phyloP scores from a whole-genome alignment of 306 rosid species.

The Citrullus mucosospermus region DNA sequence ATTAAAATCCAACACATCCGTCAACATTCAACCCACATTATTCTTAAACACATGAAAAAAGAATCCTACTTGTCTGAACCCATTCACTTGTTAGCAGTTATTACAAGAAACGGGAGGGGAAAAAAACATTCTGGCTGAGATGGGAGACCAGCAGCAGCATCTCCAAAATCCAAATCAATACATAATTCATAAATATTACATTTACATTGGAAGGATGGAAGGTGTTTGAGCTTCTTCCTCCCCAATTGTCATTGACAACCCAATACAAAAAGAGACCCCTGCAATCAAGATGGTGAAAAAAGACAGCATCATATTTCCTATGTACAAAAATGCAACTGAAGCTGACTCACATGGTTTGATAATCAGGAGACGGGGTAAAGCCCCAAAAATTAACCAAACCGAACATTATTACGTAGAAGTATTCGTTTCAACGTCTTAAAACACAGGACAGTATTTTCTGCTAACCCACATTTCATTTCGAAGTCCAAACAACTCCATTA shows the following conservation, averaged over 20 bases:
- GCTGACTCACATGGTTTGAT: constrained; percentile 4
- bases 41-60: background rate
- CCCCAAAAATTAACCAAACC: constrained; percentile 4
- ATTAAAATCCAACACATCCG: background rate
- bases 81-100: background rate
- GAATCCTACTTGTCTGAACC: background rate
- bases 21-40: background rate
- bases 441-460: constrained; percentile 7
- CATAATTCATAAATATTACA: background rate
- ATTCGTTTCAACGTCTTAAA: constrained; percentile 3
- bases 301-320: background rate
- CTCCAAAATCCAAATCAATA: background rate
- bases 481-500: background rate
- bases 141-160: background rate
- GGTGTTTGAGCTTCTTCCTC: constrained; percentile 2
- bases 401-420: background rate
- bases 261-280: background rate
- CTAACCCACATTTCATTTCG: background rate
- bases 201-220: background rate
- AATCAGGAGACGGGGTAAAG: background rate
- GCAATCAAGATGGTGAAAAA: background rate
- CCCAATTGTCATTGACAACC: background rate
- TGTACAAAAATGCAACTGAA: constrained; percentile 6
- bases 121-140: background rate
- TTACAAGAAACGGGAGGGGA: too few relatives aligned